These are phyloP conservation scores for Kwoniella heveanensis DNA, from an alignment of 768 basidiomycete species.

Conservation along the genomic window DNA sequence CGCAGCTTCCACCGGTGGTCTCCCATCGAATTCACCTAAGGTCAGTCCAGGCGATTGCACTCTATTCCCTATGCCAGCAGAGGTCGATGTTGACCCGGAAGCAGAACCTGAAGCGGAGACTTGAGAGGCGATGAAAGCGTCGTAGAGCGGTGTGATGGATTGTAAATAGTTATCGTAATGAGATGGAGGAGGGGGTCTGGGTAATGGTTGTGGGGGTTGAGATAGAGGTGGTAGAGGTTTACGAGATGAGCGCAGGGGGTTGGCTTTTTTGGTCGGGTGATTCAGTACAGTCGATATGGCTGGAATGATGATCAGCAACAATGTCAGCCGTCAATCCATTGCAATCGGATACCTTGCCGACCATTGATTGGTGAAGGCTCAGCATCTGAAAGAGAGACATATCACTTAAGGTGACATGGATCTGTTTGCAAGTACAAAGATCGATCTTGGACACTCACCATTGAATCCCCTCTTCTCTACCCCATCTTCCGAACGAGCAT, in stretches of 20 bases:
- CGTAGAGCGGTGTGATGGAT: conserved; percentile 55
- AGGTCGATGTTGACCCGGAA: conserved; percentile 4
- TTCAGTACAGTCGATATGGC: conserved; percentile 93
- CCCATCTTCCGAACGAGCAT: conserved; percentile 41
- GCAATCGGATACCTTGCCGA: too few species aligned
- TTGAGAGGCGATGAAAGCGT: conserved; percentile 35
- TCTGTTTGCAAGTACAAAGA: too few species aligned
- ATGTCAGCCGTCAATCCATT: too few species aligned
- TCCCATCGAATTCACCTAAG: conserved; percentile 24
- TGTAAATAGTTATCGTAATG: conserved; percentile 55
- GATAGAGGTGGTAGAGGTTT: conserved; percentile 68
- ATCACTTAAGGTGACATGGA: too few species aligned
- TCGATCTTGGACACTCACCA: conserved; percentile 60
- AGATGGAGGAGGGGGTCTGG: conserved; percentile 53
- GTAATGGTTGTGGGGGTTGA: conserved; percentile 61
- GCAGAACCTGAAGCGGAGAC: conserved; percentile 32
- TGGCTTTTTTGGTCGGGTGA: conserved; percentile 79
- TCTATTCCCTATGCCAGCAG: neutral
- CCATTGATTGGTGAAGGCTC: too few species aligned
- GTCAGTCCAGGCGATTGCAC: conserved; percentile 14
- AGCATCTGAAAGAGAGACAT: too few species aligned
- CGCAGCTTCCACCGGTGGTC: conserved; percentile 54
- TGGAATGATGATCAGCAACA: too few species aligned
- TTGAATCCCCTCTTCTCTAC: conserved; percentile 74
- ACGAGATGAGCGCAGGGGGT: conserved; percentile 80